Percentiles rank a stretch among this genome's conserved stretches.
Evolutionary conservation across 2,329 filamentous ascomycete genomes (phyloP).

Genomic region (Neonectria magnoliae): DNA sequence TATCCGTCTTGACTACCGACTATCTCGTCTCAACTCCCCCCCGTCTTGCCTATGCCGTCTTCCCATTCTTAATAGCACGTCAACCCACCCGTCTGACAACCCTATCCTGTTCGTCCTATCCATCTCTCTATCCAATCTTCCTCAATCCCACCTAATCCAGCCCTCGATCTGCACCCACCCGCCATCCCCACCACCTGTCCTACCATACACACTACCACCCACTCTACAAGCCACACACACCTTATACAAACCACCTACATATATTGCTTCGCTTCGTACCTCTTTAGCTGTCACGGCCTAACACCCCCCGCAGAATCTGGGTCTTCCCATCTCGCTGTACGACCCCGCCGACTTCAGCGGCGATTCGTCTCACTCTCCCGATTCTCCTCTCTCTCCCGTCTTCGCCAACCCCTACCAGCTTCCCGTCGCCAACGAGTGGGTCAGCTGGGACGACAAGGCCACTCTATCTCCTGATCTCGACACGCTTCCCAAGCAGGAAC

Average conservation of each 20-base stretch:
- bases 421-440: constrained; percentile 42
- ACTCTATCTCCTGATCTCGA: constrained; percentile 42
- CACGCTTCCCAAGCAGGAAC: constrained; percentile 41
- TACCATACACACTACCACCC: constrained; percentile 1
- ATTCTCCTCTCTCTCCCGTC: constrained; percentile 42
- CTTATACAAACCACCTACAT: constrained; percentile 7
- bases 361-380: constrained; percentile 42
- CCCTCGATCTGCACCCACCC: constrained; percentile 3
- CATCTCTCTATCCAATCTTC: not conserved
- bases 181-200: constrained; percentile 21
- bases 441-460: constrained; percentile 43
- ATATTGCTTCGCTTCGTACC: constrained; percentile 5
- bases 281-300: constrained; percentile 25
- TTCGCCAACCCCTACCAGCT: constrained; percentile 43
- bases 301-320: constrained; percentile 35
- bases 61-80: constrained; percentile 18
- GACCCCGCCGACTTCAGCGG: constrained; percentile 43
- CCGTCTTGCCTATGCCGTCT: constrained; percentile 10
- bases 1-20: not conserved
- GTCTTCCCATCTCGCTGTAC: constrained; percentile 39
- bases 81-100: constrained; percentile 14
- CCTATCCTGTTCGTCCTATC: constrained; percentile 14
- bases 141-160: constrained; percentile 12
- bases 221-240: constrained; percentile 35
- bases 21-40: not conserved